phyloP scores from a whole-genome alignment of 2,329 filamentous ascomycete genomes.

The Calycina marina region DNA sequence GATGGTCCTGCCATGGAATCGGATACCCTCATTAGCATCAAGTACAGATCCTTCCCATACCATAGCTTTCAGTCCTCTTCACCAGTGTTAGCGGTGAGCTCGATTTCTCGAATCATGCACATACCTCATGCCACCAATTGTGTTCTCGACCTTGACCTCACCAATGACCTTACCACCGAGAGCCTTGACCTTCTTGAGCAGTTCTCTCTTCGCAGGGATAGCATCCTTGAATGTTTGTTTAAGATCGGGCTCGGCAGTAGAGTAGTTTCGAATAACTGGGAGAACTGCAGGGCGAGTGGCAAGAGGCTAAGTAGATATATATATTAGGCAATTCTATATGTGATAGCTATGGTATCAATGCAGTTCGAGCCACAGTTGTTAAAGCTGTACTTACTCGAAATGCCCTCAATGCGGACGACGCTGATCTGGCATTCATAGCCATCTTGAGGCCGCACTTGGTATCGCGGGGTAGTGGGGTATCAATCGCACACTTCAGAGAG shows the following conservation, averaged over 20 bases:
- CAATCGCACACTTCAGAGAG: too few relatives aligned
- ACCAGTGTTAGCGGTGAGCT: conserved; percentile 8
- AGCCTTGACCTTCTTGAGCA: conserved; percentile 85
- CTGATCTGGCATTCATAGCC: conserved; percentile 48
- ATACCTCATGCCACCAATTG: conserved; percentile 84
- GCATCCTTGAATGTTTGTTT: conserved; percentile 72
- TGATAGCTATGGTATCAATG: too few relatives aligned
- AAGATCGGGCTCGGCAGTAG: conserved; percentile 71
- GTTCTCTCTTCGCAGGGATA: conserved; percentile 85
- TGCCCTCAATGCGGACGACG: conserved; percentile 46
- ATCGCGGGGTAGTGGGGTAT: conserved; percentile 16
- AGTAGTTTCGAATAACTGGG: conserved; percentile 41
- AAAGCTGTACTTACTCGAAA: conserved; percentile 46
- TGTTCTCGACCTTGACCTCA: conserved; percentile 87
- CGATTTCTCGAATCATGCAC: conserved; percentile 1
- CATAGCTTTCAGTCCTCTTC: conserved; percentile 82
- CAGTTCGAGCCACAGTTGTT: too few relatives aligned
- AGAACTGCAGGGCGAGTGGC: conserved; percentile 21
- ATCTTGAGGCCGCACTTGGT: conserved; percentile 27
- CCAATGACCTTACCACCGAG: conserved; percentile 72
- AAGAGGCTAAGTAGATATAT: conserved; percentile 19
- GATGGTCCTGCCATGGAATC: conserved; percentile 95
- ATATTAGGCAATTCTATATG: too few relatives aligned
- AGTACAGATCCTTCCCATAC: conserved; percentile 97
- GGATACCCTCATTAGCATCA: conserved; percentile 91